Evolutionary conservation across 23 red algal genomes (phyloP).

Genomic region (Agarophyton chilense): DNA sequence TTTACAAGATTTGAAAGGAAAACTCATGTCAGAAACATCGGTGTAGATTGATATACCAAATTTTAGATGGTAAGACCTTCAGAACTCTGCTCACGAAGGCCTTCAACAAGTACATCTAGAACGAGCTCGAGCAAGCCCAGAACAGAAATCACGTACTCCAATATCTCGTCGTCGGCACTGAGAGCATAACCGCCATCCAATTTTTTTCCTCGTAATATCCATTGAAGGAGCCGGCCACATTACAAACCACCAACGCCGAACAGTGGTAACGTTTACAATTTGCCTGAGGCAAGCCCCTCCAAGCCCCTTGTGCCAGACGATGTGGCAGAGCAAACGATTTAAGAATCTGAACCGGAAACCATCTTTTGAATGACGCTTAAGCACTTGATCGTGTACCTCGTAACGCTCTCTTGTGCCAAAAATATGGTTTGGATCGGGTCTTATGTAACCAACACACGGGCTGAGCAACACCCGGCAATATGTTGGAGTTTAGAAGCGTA

Average conservation of each 20-base stretch:
- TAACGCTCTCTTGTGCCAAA: too few relatives aligned
- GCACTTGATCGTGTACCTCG: conserved; percentile 23
- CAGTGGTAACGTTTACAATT: neutral
- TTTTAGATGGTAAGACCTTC: too few relatives aligned
- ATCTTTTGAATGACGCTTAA: conserved; percentile 18
- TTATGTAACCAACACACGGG: conserved; percentile 18
- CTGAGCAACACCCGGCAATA: conserved; percentile 42
- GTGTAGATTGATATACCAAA: too few relatives aligned
- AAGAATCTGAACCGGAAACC: neutral
- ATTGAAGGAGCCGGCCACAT: neutral
- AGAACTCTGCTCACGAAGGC: neutral
- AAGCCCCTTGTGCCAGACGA: neutral
- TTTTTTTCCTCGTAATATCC: neutral
- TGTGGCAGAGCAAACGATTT: neutral
- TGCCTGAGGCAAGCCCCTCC: neutral
- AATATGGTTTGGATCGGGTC: conserved; percentile 17
- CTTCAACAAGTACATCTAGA: neutral
- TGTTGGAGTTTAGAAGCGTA: neutral
- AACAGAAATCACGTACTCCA: neutral
- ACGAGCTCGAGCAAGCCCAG: neutral
- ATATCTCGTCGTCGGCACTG: neutral
- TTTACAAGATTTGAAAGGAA: too few relatives aligned
- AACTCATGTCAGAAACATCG: too few relatives aligned
- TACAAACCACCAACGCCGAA: neutral
- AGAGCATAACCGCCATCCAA: neutral